Base-by-base conservation (phyloP, 306 rosid species). In the Betula pendula region DNA sequence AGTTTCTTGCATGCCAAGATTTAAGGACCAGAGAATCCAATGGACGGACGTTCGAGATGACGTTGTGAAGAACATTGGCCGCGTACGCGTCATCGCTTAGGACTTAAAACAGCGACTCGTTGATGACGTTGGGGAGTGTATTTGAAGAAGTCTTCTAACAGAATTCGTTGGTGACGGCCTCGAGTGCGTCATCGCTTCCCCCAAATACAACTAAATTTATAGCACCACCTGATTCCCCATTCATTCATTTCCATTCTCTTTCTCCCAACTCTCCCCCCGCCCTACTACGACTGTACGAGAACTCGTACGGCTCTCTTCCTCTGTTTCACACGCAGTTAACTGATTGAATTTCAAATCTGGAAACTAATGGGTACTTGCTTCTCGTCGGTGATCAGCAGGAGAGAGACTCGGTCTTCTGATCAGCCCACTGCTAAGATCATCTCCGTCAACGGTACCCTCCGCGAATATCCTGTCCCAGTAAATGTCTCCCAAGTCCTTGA, bases 331-430 rank as follows among this genome's bases (percentile, higher is more conserved):
- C 25, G 44, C 70, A n/a, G n/a, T n/a, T n/a, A n/a, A 7, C 2
- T n/a, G 19, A 20, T 31, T 20, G 25, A 9, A 8, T 55, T 1
- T 3, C 2, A 0, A 55, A 10, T 24, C 62, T 56, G 63, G 63
- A n/a, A 19, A 19, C 1, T n/a, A 25, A 86, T 86, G 87, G 87
- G 89, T 15, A 49, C 27, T 35, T 86, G 89, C 67, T 72, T 75
- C 52, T 83, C 89, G 0, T 42, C 44, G 0, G 68, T n/a, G 0
- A 8, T 6, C 17, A 11, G 5, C 14, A 14, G 2, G 4, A 4
- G 2, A 25, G 47, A 27, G 8, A 19, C 42, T 19, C 69, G 31
- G 3, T 55, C 71, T 24, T 25, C 70, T 25, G n/a, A n/a, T n/a
- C 53, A 69, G 22, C 80, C 68, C 2, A 49, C 81, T 5, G 85